A percentile compares a stretch with the other conserved stretches of the same genome.
Conservation (phyloP, 2,329 filamentous ascomycete genomes). For the Ustulina deusta region DNA sequence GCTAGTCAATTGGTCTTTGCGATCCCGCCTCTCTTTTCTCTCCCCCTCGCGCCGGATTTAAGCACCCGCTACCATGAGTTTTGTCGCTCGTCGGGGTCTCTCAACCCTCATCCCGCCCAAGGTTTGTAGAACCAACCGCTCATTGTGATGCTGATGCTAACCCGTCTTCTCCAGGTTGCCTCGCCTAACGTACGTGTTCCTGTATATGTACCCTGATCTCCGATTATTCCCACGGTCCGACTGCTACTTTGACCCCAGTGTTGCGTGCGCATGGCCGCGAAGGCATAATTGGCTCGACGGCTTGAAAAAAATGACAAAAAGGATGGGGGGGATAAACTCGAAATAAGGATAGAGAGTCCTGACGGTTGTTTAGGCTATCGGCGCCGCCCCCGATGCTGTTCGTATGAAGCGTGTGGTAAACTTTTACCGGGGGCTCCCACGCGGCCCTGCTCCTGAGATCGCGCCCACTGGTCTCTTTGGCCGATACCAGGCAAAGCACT, state of each 20-base stretch:
- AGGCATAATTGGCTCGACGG: constrained; percentile 14
- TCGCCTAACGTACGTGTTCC: constrained; percentile 80
- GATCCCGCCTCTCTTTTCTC: constrained; percentile 48
- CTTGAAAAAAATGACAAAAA: not conserved
- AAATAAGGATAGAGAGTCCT: constrained; percentile 48
- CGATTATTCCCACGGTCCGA: constrained; percentile 15
- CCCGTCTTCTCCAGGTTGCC: constrained; percentile 72
- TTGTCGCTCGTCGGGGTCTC: constrained; percentile 87
- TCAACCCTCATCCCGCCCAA: constrained; percentile 99
- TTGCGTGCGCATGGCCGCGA: not conserved
- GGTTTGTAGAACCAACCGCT: constrained; percentile 63
- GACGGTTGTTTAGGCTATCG: constrained; percentile 78
- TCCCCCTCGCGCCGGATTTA: constrained; percentile 39
- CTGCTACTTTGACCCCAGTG: not conserved
- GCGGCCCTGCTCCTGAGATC: constrained; percentile 85
- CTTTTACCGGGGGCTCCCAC: constrained; percentile 99
- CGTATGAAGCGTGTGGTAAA: constrained; percentile 98
- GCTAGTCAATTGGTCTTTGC: constrained; percentile 52
- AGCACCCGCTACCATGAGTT: constrained; percentile 81
- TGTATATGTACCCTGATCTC: constrained; percentile 24
- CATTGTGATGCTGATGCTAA: constrained; percentile 34
- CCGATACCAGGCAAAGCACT: constrained; percentile 92
- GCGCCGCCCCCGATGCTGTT: constrained; percentile 92
- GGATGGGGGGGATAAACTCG: constrained; percentile 3
- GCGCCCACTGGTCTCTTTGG: constrained; percentile 86